Base-by-base conservation (phyloP, 2,329 filamentous ascomycete genomes). In the Colletotrichum filicis region DNA sequence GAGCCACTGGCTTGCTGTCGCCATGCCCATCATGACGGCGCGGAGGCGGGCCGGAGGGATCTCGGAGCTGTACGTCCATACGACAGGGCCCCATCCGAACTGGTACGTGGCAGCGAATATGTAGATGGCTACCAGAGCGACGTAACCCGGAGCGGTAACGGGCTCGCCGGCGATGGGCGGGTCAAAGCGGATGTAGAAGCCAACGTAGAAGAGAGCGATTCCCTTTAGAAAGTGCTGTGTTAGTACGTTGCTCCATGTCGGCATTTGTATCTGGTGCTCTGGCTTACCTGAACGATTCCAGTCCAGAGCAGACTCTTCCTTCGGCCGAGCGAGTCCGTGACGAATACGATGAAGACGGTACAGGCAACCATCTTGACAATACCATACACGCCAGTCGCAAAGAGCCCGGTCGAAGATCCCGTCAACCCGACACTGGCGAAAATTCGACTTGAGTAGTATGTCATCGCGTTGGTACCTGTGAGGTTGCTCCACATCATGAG, bases 61-160 rank as follows among this genome's bases (percentile, higher is more conserved):
- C 74, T 88, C 85, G 0, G 82, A 83, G 12, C 83, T 83, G 68
- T 86, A 86, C 0, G 85, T 85, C 83, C 83, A 84, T 0, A 83
- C 84, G 64, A 83, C 83, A 3, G 82, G 82, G 66, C 84, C 82
- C 83, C 83, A 85, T 7, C 82, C 82, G 24, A 82, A 81, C 56
- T 82, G 83, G 57, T 82, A 82, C 58, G 83, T 80, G 49, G 76
- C 75, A 28, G 74, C 77, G 77, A 93, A 93, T 22, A 93, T 83
- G 83, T 91, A 93, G 69, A 93, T 91, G 78, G 89, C 91, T 64
- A 92, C 88, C 0, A 93, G 84, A 0, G 92, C 91, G 53, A 92
- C 85, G 79, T 93, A 93, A 11, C 92, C 92, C 26, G 79, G 79
- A 9, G 74, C 66, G 67, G 79, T 75, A 55, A 82, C 79, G 82